Base-by-base conservation (phyloP, 1,284 basidiomycete genomes). In the Neotropicomus parvogracilis region DNA sequence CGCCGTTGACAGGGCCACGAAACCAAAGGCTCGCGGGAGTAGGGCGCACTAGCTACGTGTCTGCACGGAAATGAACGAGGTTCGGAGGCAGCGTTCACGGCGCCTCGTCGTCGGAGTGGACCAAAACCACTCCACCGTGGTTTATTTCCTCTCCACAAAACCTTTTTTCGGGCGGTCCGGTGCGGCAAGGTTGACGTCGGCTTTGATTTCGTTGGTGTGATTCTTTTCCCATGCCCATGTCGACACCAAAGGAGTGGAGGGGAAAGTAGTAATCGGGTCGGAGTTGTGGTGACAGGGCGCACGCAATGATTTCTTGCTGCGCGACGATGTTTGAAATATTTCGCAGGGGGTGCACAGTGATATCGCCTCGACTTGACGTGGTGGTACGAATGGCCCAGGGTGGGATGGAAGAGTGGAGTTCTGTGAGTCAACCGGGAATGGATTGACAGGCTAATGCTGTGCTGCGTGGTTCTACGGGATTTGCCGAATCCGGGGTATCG, bases 401-500 rank as follows among this genome's bases (percentile, higher is more conserved):
- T 11, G n/a, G 5, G 7, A 20, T 29, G 28, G 27, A 19, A n/a
- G 28, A 20, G 28, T 29, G 39, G 39, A 40, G 39, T 31, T 12
- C 27, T 26, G 17, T 44, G 54, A 40, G 38, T 27, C 27, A 29
- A 29, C 50, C 59, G 60, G 60, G 41, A 59, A 63, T 54, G n/a
- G n/a, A n/a, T n/a, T n/a, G n/a, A n/a, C n/a, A n/a, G n/a, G n/a
- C n/a, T n/a, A n/a, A n/a, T n/a, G n/a, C n/a, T n/a, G n/a, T n/a
- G n/a, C n/a, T n/a, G 42, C 37, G 47, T 49, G 51, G 42, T 34
- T 37, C 17, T 24, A 33, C 52, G 66, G 63, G 26, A 64, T 38
- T 61, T 52, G 7, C 66, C 66, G 66, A 40, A 40, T 63, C 53
- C 63, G 63, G 63, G 63, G 65, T 40, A 52, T 63, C 46, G 40